phyloP scores from a whole-genome alignment of 2,329 filamentous ascomycete genomes.

The Microdochium trichocladiopsis region DNA sequence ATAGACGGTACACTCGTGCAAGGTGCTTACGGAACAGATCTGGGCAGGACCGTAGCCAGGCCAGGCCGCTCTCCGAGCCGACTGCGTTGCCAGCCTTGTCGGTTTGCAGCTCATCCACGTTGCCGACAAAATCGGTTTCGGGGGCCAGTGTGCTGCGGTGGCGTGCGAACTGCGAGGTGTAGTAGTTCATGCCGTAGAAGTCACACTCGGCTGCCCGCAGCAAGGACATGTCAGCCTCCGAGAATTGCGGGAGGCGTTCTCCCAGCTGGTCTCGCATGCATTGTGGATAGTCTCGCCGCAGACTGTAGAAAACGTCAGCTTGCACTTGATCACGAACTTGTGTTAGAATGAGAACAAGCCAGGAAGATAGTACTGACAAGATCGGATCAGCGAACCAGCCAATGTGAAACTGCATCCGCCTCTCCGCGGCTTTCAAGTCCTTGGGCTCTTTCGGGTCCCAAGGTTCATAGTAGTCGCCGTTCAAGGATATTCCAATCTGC shows the following conservation, averaged over 20 bases:
- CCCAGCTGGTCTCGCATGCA: constrained; percentile 19
- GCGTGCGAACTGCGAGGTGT: constrained; percentile 1
- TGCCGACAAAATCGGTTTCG: constrained; percentile 1
- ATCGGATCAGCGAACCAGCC: constrained; percentile 32
- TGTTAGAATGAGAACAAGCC: no score
- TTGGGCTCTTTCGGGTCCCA: constrained; percentile 17
- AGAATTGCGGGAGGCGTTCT: constrained; percentile 19
- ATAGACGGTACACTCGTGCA: constrained; percentile 15
- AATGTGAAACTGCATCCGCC: constrained; percentile 28
- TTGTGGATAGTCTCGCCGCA: constrained; percentile 12
- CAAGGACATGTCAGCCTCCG: constrained; percentile 15
- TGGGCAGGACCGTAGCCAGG: constrained; percentile 7
- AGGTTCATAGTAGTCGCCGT: constrained; percentile 29
- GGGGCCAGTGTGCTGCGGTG: constrained; percentile 4
- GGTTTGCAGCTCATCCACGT: constrained; percentile 1
- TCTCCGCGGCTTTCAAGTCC: constrained; percentile 22
- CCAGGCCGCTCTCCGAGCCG: constrained; percentile 1
- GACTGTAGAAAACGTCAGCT: no score
- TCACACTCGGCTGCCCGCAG: constrained; percentile 5
- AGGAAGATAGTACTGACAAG: constrained; percentile 9
- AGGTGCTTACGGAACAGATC: constrained; percentile 10
- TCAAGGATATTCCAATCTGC: constrained; percentile 25
- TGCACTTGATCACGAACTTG: no score
- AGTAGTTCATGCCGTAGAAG: constrained; percentile 3
- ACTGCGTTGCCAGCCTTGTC: constrained; percentile 6